Evolutionary conservation across 2,329 filamentous ascomycete genomes (phyloP), one percentile per base, ranked within the genome.

Genomic region (Helotiales sp.): DNA sequence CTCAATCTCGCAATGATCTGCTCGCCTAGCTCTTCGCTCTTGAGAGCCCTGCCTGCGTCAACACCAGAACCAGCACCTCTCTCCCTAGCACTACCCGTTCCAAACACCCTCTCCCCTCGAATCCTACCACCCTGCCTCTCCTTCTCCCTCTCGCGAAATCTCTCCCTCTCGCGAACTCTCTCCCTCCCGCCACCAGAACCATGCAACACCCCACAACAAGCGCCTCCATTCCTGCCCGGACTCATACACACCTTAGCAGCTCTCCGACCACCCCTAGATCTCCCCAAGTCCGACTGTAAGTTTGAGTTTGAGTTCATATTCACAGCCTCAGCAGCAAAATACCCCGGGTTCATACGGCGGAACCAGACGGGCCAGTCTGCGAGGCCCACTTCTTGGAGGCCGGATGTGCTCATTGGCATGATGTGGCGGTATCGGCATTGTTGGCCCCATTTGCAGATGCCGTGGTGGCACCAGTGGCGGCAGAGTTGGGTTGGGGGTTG

Each of bases 381-480:
- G 10, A 86, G 77, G 0, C 83, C 83, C 24, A 84, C 78, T 63
- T 78, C 77, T 8, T 71, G 72, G 6, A 85, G 79, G 0, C 79
- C 82, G 17, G 76, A 75, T 4, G 67, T 32, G 0, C 80, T 82
- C 66, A 72, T 72, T 3, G 84, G 85, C 83, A 86, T 85, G 66
- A 72, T 73, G 74, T 87, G 85, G 55, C 72, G 70, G 73, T 79
- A 83, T 3, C 78, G 78, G 74, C 85, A 87, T 8, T 74, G 69
- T 6, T 65, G 59, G 3, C 80, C 82, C 76, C 79, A 85, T 71
- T 78, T 80, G 75, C 85, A 87, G 13, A 75, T 78, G 6, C 84
- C 84, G 47, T 80, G 76, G 61, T 79, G 78, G 74, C 83, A 85
- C 83, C 83, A 87, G 74, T 82, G 77, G 13, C 80, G 79, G 74